Conservation (phyloP, 164 flowering plant genomes). For the Cinnamomum chago region DNA sequence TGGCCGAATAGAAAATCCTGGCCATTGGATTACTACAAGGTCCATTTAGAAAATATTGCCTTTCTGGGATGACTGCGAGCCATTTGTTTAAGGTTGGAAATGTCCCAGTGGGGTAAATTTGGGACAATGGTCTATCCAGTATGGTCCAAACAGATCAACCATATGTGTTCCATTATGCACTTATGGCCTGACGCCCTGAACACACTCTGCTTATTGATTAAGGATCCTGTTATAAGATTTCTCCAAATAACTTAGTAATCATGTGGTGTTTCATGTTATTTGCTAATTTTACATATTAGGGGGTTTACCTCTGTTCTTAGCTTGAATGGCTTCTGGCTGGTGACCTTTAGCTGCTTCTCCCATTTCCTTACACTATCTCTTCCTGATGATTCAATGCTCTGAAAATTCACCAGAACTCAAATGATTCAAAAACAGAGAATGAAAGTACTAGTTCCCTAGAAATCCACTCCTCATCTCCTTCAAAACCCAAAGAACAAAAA, state of each 20-base stretch:
- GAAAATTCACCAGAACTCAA: conserved; percentile 6
- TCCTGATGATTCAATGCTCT: conserved; percentile 76
- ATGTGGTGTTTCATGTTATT: background rate
- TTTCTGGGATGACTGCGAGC: too few species aligned
- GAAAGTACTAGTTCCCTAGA: background rate
- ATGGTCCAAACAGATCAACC: too few species aligned
- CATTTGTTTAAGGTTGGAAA: background rate
- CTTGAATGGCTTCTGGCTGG: conserved; percentile 74
- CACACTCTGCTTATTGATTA: background rate
- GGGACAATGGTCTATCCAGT: too few species aligned
- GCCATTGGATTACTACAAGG: too few species aligned
- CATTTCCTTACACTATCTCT: conserved; percentile 49
- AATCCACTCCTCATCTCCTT: background rate
- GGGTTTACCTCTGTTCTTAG: conserved; percentile 75
- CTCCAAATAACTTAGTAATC: background rate
- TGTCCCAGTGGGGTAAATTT: too few species aligned
- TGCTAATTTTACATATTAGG: background rate
- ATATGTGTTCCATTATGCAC: too few species aligned
- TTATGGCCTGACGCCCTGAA: too few species aligned
- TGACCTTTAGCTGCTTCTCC: conserved; percentile 58
- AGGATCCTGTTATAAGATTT: background rate
- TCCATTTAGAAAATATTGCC: too few species aligned
- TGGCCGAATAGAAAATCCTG: too few species aligned
- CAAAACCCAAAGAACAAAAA: background rate
- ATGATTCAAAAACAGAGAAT: background rate